Conservation (phyloP, 495 filamentous ascomycete species). For the Aspergillus bridgeri region DNA sequence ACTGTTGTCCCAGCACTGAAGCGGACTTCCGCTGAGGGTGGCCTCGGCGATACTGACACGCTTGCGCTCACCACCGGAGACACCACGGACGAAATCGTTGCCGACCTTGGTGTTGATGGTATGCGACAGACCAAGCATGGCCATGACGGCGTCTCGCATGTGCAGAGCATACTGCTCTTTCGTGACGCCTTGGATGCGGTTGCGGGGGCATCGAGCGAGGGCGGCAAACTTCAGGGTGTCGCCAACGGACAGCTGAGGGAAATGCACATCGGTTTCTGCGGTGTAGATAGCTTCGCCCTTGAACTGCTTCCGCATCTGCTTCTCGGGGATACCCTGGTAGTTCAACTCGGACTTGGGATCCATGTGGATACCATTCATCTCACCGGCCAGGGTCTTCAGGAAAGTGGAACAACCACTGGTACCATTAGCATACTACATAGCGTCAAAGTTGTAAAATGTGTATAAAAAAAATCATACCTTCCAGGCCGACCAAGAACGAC, state of each 20-base stretch:
- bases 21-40: constrained; percentile 68
- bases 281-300: constrained; percentile 67
- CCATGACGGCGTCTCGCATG: constrained; percentile 60
- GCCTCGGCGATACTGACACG: constrained; percentile 55
- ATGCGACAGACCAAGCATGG: constrained; percentile 57
- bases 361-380: constrained; percentile 69
- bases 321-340: constrained; percentile 72
- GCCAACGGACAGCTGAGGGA: constrained; percentile 63
- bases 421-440: constrained; percentile 11
- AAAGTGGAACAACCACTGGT: constrained; percentile 66
- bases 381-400: constrained; percentile 67
- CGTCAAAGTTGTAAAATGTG: too few relatives aligned
- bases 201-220: constrained; percentile 48
- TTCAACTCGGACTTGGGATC: constrained; percentile 55
- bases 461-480: too few relatives aligned
- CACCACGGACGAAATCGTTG: constrained; percentile 80
- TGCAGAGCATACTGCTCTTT: constrained; percentile 46
- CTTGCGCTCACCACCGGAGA: constrained; percentile 84
- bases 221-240: constrained; percentile 64
- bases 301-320: constrained; percentile 67
- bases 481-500: constrained; percentile 76
- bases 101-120: constrained; percentile 57
- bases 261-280: constrained; percentile 64
- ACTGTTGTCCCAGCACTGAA: constrained; percentile 85
- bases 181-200: constrained; percentile 46